phyloP scores from a whole-genome alignment of 2,329 filamentous ascomycete species.

The Lachnellula hyalina region DNA sequence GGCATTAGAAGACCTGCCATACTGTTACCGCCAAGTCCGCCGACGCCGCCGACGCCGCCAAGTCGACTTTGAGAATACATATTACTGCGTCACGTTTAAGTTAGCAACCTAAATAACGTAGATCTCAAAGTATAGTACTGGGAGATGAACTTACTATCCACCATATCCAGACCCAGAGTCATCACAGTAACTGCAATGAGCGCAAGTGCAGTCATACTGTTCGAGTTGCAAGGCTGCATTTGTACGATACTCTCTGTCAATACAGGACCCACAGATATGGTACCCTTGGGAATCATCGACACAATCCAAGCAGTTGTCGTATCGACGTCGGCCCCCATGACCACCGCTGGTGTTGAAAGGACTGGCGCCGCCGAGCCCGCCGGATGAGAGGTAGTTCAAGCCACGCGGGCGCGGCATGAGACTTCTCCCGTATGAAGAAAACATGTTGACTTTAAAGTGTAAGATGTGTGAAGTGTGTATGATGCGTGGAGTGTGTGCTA shows the following conservation, averaged over 20 bases:
- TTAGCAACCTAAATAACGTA: not conserved
- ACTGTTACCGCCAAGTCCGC: not conserved
- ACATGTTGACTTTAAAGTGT: not conserved
- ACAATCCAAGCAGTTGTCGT: slow-evolving; percentile 7
- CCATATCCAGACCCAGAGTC: not conserved
- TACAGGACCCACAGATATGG: slow-evolving; percentile 2
- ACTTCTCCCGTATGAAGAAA: not conserved
- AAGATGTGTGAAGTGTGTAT: not conserved
- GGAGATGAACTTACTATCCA: not conserved
- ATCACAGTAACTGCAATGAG: slow-evolving; percentile 3
- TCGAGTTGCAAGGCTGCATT: not conserved
- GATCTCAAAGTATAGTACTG: too few species aligned
- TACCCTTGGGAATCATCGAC: not conserved
- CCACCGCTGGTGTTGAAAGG: not conserved
- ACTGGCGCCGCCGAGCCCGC: not conserved
- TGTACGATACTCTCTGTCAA: not conserved
- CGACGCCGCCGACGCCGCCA: not conserved
- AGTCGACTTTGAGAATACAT: not conserved
- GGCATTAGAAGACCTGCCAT: not conserved
- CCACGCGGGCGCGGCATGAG: not conserved
- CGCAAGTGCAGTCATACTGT: not conserved
- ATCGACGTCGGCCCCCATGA: not conserved
- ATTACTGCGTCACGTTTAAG: not conserved
- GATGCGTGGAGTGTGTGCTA: not conserved
- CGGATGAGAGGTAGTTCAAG: not conserved